Conservation (phyloP, 2,329 filamentous ascomycete genomes). For the Stagonosporopsis tanaceti region DNA sequence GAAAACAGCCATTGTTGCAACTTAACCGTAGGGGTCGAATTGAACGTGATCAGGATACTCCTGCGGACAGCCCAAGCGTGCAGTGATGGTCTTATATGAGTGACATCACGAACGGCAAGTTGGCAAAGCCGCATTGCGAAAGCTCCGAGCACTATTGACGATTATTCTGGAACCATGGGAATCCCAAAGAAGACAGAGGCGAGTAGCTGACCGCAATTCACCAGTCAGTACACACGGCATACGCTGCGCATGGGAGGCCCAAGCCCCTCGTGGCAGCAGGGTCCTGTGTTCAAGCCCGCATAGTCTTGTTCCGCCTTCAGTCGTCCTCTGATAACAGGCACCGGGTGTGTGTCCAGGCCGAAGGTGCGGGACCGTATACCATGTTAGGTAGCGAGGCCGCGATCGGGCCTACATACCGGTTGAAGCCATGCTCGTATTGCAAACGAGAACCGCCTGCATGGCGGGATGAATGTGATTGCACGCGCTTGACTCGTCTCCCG, state of each 20-base stretch:
- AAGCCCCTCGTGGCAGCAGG: background rate
- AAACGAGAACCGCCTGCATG: background rate
- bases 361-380: background rate
- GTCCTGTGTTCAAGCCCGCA: background rate
- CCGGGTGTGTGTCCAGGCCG: background rate
- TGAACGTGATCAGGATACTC: background rate
- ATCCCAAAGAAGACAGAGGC: conserved; percentile 9
- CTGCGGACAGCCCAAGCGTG: background rate
- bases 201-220: background rate
- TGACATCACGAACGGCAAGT: background rate
- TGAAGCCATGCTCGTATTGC: background rate
- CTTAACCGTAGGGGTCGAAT: background rate
- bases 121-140: background rate
- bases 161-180: conserved; percentile 4
- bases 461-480: background rate
- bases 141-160: conserved; percentile 1
- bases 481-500: background rate
- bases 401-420: background rate
- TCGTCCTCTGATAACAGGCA: background rate
- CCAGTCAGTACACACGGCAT: conserved; percentile 4
- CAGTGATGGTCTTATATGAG: conserved; percentile 3
- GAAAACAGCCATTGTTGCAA: conserved; percentile 18
- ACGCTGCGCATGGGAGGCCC: background rate
- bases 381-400: background rate
- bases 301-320: background rate